Base-by-base conservation (phyloP, 2,329 filamentous ascomycete genomes). In the Pestalotiopsis fici region DNA sequence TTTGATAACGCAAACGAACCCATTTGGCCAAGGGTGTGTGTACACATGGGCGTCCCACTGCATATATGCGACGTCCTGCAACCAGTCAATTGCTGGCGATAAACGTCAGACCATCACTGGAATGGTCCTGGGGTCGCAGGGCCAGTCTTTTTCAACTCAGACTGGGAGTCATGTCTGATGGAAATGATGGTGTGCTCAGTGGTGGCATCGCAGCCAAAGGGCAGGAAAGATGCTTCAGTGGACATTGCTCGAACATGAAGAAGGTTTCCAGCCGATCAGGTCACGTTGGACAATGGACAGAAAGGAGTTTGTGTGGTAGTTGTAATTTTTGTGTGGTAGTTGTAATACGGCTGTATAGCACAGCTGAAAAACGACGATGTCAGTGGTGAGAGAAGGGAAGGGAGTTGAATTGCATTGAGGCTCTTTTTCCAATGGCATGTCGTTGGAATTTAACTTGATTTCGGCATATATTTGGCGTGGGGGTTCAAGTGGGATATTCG, bases 401-500 rank as follows among this genome's bases (percentile, higher is more conserved):
- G 28, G 21, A 55, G n/a, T 43, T 28, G 47, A 27, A 25, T 64
- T 37, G 21, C 50, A 64, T 56, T 50, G 25, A 35, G 64, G 31
- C 63, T 50, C 64, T 55, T 64, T 21, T 31, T 15, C 61, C 6
- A 47, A 67, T 69, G 70, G 70, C 68, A 69, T 65, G 70, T 67
- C 69, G 70, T 71, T 69, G 68, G 68, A 70, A 69, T 72, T 69
- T 68, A 70, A 69, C 65, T 67, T 69, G 64, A 37, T 35, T 28
- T 35, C 35, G 37, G 43, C 43, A 63, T 35, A 28, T 18, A 23
- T n/a, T 27, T 13, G 54, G 37, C 59, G 66, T 66, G 64, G 65
- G 67, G 64, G 64, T 13, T 57, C 28, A 28, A 56, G 59, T 74
- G 73, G 73, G 73, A 74, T 74, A 71, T 66, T 43, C 61, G 64